Conservation (phyloP, 148 eudicot species). For the Salicornia ramosissima region DNA sequence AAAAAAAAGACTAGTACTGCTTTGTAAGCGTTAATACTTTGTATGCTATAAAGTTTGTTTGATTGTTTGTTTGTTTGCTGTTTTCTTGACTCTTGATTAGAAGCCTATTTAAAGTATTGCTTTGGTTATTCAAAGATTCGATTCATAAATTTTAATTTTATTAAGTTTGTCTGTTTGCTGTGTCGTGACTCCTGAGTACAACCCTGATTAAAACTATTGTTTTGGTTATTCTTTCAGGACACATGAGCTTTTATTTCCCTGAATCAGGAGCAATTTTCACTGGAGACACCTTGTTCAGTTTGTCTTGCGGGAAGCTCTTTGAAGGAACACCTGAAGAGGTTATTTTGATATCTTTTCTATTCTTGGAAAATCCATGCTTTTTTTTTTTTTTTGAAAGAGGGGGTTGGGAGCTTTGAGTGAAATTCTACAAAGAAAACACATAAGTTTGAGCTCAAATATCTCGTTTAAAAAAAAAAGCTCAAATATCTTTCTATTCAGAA, state of each 20-base stretch:
- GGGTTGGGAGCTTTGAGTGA: background rate
- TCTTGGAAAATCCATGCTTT: background rate
- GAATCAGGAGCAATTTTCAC: constrained; percentile 69
- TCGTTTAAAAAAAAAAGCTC: too few species aligned
- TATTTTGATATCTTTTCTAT: constrained; percentile 12
- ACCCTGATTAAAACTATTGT: background rate
- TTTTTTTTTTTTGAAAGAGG: background rate
- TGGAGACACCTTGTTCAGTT: constrained; percentile 83
- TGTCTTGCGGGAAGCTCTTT: constrained; percentile 89
- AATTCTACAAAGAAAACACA: background rate
- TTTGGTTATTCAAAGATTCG: too few species aligned
- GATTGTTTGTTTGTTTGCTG: too few species aligned
- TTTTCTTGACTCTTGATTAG: too few species aligned
- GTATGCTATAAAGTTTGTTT: too few species aligned
- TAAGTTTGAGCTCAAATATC: too few species aligned
- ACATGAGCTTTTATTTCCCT: constrained; percentile 83
- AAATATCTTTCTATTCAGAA: too few species aligned
- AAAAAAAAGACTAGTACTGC: too few species aligned
- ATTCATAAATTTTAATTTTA: too few species aligned
- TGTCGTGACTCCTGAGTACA: background rate
- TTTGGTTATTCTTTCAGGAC: constrained; percentile 44
- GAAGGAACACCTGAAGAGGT: constrained; percentile 89
- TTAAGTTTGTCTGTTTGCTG: constrained; percentile 3
- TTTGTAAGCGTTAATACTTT: too few species aligned
- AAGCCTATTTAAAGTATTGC: too few species aligned